Conservation (phyloP, 192 early-diverging fungal species). For the Coemansia sp. region DNA sequence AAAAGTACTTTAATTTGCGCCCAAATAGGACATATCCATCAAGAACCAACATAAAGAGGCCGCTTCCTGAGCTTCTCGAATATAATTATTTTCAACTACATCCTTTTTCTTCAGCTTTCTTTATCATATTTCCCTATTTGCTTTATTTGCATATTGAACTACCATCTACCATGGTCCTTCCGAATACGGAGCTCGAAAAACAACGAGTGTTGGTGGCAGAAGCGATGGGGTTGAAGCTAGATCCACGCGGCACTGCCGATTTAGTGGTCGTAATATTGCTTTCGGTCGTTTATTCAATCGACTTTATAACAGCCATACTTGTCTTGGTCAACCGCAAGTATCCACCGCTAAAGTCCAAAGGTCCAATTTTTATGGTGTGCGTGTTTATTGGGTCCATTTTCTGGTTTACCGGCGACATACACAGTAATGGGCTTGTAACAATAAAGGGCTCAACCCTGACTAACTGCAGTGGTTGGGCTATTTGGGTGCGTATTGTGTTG, state of each 20-base stretch:
- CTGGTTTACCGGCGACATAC: conserved; percentile 39
- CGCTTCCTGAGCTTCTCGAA: too few relatives aligned
- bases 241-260: conserved; percentile 28
- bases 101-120: not conserved
- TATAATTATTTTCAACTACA: too few relatives aligned
- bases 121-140: too few relatives aligned
- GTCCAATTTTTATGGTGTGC: conserved; percentile 27
- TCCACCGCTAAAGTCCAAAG: conserved; percentile 46
- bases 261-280: conserved; percentile 15
- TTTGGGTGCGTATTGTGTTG: conserved; percentile 38
- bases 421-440: conserved; percentile 32
- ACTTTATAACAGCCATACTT: conserved; percentile 17
- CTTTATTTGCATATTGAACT: not conserved
- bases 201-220: not conserved
- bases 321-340: conserved; percentile 37
- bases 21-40: too few relatives aligned
- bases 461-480: conserved; percentile 33
- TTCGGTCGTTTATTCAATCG: conserved; percentile 10
- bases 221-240: conserved; percentile 6
- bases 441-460: conserved; percentile 4
- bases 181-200: too few relatives aligned
- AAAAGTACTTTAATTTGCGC: too few relatives aligned
- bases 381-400: conserved; percentile 8
- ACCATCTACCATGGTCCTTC: too few relatives aligned
- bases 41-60: too few relatives aligned